Conservation (phyloP, 768 basidiomycete genomes). For the Termitomyces eurrhizus region DNA sequence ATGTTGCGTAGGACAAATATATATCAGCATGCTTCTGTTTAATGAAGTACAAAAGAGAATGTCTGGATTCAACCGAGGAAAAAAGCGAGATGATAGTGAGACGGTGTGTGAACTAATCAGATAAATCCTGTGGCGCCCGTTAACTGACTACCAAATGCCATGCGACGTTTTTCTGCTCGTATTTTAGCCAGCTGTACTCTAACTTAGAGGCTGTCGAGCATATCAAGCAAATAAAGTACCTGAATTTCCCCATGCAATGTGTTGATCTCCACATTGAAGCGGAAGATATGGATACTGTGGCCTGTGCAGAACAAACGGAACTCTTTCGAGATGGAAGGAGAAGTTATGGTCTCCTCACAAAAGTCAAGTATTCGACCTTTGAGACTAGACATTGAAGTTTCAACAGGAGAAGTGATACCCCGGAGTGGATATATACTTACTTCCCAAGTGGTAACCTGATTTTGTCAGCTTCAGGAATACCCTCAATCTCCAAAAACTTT, state of each 20-base stretch:
- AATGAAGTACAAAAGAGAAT: too few species aligned
- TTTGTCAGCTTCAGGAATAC: neutral
- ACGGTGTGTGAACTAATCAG: neutral
- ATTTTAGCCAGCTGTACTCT: neutral
- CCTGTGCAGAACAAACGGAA: neutral
- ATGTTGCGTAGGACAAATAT: too few species aligned
- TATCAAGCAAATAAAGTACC: neutral
- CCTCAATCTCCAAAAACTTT: neutral
- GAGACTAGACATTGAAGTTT: neutral
- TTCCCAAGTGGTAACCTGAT: neutral
- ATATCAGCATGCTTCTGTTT: too few species aligned
- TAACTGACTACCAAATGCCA: neutral
- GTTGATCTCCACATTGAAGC: neutral
- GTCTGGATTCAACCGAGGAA: too few species aligned
- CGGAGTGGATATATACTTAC: neutral
- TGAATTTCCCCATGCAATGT: neutral
- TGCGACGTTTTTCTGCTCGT: neutral
- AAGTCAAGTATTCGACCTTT: neutral
- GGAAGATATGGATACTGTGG: neutral
- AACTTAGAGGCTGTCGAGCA: neutral
- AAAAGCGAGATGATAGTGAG: too few species aligned
- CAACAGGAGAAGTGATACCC: neutral
- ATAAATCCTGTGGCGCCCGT: neutral
- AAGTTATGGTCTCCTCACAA: neutral
- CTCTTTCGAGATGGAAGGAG: neutral